A percentile compares a stretch with the other conserved stretches of the same genome.
Conservation (phyloP, 1,284 basidiomycete genomes). For the Hemileia vastatrix region DNA sequence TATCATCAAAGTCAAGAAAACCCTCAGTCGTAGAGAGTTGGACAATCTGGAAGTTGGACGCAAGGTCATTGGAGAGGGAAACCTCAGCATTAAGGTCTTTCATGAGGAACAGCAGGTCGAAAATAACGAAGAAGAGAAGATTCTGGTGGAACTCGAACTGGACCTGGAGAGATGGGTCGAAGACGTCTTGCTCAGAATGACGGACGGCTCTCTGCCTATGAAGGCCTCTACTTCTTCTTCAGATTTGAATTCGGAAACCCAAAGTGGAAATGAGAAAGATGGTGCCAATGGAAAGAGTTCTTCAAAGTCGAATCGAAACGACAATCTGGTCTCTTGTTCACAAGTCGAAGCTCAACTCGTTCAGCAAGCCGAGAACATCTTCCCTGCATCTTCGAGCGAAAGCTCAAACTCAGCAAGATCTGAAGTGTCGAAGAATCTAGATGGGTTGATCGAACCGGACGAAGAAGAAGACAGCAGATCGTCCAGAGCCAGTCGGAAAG, state of each 20-base stretch:
- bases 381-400: not conserved
- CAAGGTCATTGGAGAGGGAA: too few relatives aligned
- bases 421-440: too few relatives aligned
- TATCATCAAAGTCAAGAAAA: not conserved
- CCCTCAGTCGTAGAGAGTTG: not conserved
- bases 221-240: not conserved
- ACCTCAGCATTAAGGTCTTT: too few relatives aligned
- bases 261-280: too few relatives aligned
- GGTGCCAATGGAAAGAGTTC: not conserved
- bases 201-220: not conserved
- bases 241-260: too few relatives aligned
- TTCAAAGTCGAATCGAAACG: not conserved
- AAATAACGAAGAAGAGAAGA: not conserved
- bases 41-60: too few relatives aligned
- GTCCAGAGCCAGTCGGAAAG: too few relatives aligned
- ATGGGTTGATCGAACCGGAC: too few relatives aligned
- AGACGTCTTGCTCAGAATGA: not conserved
- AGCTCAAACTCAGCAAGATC: too few relatives aligned
- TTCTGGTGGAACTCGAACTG: not conserved
- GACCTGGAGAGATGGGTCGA: not conserved
- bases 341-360: not conserved
- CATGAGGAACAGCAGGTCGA: not conserved
- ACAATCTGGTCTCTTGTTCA: not conserved
- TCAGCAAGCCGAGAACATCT: not conserved
- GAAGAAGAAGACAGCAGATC: too few relatives aligned